These are phyloP conservation scores for Lippia alba DNA, from an alignment of 305 asterid species.

Conservation along the genomic window DNA sequence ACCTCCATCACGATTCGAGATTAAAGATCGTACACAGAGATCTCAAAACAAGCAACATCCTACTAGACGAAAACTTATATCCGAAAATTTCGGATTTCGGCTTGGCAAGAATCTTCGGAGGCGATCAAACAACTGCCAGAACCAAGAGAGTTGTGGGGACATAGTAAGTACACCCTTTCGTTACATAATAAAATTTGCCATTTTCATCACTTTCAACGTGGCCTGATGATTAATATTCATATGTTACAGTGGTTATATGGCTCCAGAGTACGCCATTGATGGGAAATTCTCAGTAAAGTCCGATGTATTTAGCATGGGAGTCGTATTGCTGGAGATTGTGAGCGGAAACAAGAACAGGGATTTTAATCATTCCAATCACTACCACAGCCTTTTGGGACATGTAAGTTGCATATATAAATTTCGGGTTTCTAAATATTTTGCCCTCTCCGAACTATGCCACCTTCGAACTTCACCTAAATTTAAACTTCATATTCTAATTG, in stretches of 20 bases:
- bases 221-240: not conserved
- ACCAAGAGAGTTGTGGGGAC: slow-evolving; percentile 43
- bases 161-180: slow-evolving; percentile 22
- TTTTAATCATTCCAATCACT: slow-evolving; percentile 26
- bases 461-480: no score
- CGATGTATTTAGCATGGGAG: slow-evolving; percentile 49
- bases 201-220: not conserved
- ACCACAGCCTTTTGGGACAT: slow-evolving; percentile 45
- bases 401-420: slow-evolving; percentile 21
- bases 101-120: slow-evolving; percentile 41
- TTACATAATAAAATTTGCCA: slow-evolving; percentile 6
- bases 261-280: slow-evolving; percentile 53
- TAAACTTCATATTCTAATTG: no score
- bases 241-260: slow-evolving; percentile 44
- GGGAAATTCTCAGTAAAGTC: slow-evolving; percentile 51
- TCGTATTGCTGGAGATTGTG: slow-evolving; percentile 44
- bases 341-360: slow-evolving; percentile 47
- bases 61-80: slow-evolving; percentile 34
- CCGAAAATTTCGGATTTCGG: slow-evolving; percentile 50
- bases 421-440: not conserved
- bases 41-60: slow-evolving; percentile 44
- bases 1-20: slow-evolving; percentile 47
- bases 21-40: slow-evolving; percentile 43
- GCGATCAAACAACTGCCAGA: slow-evolving; percentile 22
- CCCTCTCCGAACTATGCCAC: no score